Conservation (phyloP, 805 yeast genomes). For the Blastobotrys peoriensis region DNA sequence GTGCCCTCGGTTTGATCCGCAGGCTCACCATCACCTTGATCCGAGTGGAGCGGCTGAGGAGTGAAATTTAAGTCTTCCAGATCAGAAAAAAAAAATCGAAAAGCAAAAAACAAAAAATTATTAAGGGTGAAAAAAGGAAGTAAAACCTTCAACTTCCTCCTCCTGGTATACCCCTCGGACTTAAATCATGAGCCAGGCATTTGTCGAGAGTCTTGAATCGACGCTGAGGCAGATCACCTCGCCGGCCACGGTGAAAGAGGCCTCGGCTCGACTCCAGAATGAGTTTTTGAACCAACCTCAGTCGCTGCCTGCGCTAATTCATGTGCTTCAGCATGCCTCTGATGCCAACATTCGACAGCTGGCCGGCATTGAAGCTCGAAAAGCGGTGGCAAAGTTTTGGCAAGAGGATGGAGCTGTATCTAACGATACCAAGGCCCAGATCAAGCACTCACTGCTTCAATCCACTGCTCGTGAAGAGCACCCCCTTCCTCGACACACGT, state of each 20-base stretch:
- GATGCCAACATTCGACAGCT: slow-evolving; percentile 75
- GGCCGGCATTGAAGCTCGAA: slow-evolving; percentile 96
- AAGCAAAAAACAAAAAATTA: no score
- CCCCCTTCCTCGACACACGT: slow-evolving; percentile 73
- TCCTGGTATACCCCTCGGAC: no score
- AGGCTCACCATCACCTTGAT: no score
- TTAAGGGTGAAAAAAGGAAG: no score
- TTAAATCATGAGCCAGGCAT: slow-evolving; percentile 59
- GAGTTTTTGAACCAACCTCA: slow-evolving; percentile 67
- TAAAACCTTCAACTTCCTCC: no score
- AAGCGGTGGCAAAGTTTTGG: slow-evolving; percentile 74
- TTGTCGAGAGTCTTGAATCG: slow-evolving; percentile 63
- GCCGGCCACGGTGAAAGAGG: slow-evolving; percentile 78
- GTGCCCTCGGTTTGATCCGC: no score
- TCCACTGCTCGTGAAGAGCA: slow-evolving; percentile 60
- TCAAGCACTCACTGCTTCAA: slow-evolving; percentile 63
- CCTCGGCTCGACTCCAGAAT: slow-evolving; percentile 65
- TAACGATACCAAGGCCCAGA: slow-evolving; percentile 46
- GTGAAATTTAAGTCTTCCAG: no score
- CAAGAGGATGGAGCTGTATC: slow-evolving; percentile 23
- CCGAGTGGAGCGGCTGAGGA: no score
- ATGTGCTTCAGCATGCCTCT: slow-evolving; percentile 63
- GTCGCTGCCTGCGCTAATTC: slow-evolving; percentile 76
- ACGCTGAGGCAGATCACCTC: slow-evolving; percentile 71
- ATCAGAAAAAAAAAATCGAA: no score